Percentiles rank a stretch among this genome's conserved stretches.
phyloP scores from a whole-genome alignment of 192 early-diverging fungal genomes.

The Rhizophagus sp. region DNA sequence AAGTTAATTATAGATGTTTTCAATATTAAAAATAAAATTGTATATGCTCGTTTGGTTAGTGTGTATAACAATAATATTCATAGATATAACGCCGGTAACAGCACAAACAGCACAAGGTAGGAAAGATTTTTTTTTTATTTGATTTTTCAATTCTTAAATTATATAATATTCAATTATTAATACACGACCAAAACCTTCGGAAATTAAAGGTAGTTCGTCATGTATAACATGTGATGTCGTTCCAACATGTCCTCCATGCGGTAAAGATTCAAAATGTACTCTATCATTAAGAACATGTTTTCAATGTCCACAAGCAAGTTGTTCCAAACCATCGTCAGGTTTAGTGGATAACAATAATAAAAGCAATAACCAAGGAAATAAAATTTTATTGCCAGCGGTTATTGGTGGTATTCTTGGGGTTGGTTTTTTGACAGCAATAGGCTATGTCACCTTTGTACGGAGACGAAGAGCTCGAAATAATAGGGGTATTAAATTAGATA shows the following conservation, averaged over 20 bases:
- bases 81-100: not conserved
- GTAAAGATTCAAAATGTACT: not conserved
- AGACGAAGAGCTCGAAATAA: not conserved
- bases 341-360: no score
- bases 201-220: not conserved
- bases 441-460: not conserved
- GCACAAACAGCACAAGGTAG: not conserved
- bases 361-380: not conserved
- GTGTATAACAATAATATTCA: not conserved
- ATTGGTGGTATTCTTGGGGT: slow-evolving; percentile 18
- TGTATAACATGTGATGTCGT: not conserved
- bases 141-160: not conserved
- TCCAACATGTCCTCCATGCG: not conserved
- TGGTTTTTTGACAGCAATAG: not conserved
- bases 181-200: not conserved
- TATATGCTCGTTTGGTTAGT: not conserved
- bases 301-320: slow-evolving; percentile 3
- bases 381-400: slow-evolving; percentile 13
- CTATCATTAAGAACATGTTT: not conserved
- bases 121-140: not conserved
- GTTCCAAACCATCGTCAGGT: not conserved
- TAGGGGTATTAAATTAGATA: not conserved
- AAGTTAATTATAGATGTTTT: not conserved
- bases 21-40: not conserved
- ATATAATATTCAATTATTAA: not conserved